Percentiles rank a stretch among this genome's conserved stretches.
These are phyloP conservation scores for Lupinus albus DNA, from an alignment of 306 rosid genomes.

Conservation along the genomic window DNA sequence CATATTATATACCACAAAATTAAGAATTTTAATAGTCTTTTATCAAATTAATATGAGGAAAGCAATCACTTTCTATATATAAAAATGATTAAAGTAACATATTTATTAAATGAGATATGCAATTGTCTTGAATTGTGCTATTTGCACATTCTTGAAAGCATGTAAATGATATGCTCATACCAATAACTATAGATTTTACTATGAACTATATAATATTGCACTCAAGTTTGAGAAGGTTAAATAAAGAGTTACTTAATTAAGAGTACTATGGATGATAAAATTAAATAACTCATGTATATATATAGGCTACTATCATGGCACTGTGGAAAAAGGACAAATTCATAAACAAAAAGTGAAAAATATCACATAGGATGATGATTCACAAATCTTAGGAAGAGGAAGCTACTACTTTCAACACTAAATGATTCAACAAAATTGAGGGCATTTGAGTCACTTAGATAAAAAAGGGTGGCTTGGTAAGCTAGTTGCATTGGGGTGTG, in stretches of 20 bases:
- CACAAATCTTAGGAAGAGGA: constrained; percentile 13
- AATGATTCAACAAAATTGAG: background rate
- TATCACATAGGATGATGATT: constrained; percentile 15
- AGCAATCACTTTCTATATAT: too few relatives aligned
- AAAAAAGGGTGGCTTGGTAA: constrained; percentile 19
- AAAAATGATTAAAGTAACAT: too few relatives aligned
- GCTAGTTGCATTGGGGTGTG: constrained; percentile 48
- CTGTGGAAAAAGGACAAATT: constrained; percentile 26
- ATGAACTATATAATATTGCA: constrained; percentile 15
- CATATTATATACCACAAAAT: too few relatives aligned
- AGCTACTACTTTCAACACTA: constrained; percentile 14
- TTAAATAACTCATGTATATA: background rate
- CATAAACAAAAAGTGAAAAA: constrained; percentile 13
- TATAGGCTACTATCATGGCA: constrained; percentile 30
- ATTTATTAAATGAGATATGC: background rate
- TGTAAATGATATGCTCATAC: constrained; percentile 1
- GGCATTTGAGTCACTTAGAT: constrained; percentile 24
- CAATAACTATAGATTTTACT: background rate
- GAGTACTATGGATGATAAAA: too few relatives aligned
- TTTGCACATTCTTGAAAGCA: constrained; percentile 40
- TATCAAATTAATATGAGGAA: too few relatives aligned
- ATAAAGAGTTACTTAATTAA: constrained; percentile 26
- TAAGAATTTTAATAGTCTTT: too few relatives aligned
- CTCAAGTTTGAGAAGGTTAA: constrained; percentile 19
- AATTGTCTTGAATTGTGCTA: constrained; percentile 36